Evolutionary conservation across 805 yeast species (phyloP).

Genomic region (Cephaloascus albidus): DNA sequence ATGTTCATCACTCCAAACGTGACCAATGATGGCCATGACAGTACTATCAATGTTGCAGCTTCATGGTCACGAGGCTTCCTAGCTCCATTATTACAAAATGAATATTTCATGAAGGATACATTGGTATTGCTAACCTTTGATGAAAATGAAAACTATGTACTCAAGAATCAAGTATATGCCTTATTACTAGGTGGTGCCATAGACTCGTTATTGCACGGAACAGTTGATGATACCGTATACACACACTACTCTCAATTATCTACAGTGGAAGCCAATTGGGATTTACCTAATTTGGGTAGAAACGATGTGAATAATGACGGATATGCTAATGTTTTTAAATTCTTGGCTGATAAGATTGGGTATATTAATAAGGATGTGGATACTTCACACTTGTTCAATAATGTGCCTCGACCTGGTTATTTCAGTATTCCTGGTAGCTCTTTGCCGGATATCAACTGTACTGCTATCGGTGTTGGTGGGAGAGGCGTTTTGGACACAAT

Average conservation of each 20-base stretch:
- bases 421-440: slow-evolving; percentile 12
- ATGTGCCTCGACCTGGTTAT: slow-evolving; percentile 20
- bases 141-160: slow-evolving; percentile 32
- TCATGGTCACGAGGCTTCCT: slow-evolving; percentile 35
- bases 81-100: slow-evolving; percentile 31
- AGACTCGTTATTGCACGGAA: slow-evolving; percentile 29
- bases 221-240: slow-evolving; percentile 37
- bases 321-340: slow-evolving; percentile 36
- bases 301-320: slow-evolving; percentile 21
- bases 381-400: slow-evolving; percentile 20
- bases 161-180: slow-evolving; percentile 35
- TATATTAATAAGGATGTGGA: slow-evolving; percentile 19
- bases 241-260: slow-evolving; percentile 43
- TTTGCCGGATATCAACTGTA: slow-evolving; percentile 26
- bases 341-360: slow-evolving; percentile 26
- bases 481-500: slow-evolving; percentile 18
- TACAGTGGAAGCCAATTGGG: slow-evolving; percentile 43
- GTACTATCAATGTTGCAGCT: slow-evolving; percentile 35
- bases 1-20: slow-evolving; percentile 43
- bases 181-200: slow-evolving; percentile 39
- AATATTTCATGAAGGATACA: slow-evolving; percentile 36
- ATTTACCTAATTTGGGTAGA: slow-evolving; percentile 39
- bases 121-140: slow-evolving; percentile 40
- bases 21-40: slow-evolving; percentile 44
- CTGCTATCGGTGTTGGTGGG: slow-evolving; percentile 22